Percentiles rank a stretch among this genome's conserved stretches.
Evolutionary conservation across 352 stramenopile genomes (phyloP).

Genomic region (Aphanomyces stellatus): DNA sequence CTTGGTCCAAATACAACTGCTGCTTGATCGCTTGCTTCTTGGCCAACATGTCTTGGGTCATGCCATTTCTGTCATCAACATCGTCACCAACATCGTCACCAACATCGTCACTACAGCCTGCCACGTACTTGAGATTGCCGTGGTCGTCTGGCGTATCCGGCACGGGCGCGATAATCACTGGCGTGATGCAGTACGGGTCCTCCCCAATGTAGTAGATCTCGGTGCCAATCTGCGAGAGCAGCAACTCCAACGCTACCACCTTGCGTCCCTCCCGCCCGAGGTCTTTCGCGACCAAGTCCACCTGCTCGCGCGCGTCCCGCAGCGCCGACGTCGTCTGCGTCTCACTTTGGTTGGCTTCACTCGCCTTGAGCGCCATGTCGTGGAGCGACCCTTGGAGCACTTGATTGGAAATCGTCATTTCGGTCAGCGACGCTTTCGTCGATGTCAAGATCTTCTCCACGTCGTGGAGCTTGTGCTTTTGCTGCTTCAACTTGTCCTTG

Average conservation of each 20-base stretch:
- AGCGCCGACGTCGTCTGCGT: background rate
- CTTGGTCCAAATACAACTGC: background rate
- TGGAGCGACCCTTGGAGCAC: background rate
- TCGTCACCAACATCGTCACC: no score
- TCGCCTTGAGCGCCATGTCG: background rate
- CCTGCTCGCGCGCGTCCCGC: background rate
- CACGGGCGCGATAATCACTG: background rate
- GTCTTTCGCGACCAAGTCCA: background rate
- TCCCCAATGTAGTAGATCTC: background rate
- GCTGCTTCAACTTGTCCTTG: background rate
- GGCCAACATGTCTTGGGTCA: background rate
- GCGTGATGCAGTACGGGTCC: background rate
- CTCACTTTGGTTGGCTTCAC: slow-evolving; percentile 8
- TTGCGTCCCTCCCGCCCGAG: background rate
- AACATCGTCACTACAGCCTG: no score
- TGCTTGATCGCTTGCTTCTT: slow-evolving; percentile 5
- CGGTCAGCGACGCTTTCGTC: background rate
- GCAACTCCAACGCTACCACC: background rate
- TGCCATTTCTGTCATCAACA: background rate
- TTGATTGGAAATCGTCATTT: slow-evolving; percentile 5
- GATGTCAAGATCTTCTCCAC: background rate
- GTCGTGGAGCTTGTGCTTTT: background rate
- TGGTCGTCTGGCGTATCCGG: background rate
- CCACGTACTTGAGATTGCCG: background rate
- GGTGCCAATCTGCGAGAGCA: background rate